A percentile compares a stretch with the other conserved stretches of the same genome.
Evolutionary conservation across 1,139 yeast species (phyloP).

Genomic region (Geotrichum australiense): DNA sequence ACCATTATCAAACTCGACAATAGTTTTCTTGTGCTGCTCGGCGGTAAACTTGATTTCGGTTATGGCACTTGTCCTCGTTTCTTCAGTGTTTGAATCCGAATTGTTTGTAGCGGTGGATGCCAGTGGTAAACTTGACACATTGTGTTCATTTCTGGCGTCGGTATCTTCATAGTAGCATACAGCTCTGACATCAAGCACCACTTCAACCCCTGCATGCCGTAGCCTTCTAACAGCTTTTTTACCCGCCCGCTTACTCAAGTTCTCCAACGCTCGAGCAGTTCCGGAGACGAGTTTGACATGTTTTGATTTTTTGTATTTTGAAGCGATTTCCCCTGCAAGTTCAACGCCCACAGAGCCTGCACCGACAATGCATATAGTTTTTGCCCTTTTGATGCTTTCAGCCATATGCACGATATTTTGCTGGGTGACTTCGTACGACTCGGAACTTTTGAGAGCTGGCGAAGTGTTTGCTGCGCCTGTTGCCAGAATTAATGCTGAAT

Average conservation of each 20-base stretch:
- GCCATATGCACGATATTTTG: slow-evolving; percentile 1
- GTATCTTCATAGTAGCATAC: slow-evolving; percentile 2
- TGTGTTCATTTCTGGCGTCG: not conserved
- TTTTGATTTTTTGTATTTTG: slow-evolving; percentile 20
- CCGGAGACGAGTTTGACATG: slow-evolving; percentile 15
- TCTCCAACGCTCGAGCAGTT: slow-evolving; percentile 7
- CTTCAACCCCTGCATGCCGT: slow-evolving; percentile 10
- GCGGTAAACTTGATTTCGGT: no score
- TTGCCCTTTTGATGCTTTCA: slow-evolving; percentile 13
- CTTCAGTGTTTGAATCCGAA: not conserved
- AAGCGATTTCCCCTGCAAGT: slow-evolving; percentile 25
- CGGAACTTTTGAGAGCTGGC: slow-evolving; percentile 14
- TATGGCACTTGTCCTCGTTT: not conserved
- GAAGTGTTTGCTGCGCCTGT: slow-evolving; percentile 17
- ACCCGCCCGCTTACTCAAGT: slow-evolving; percentile 5
- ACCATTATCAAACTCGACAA: slow-evolving; percentile 15
- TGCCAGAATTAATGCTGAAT: slow-evolving; percentile 9
- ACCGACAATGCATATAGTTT: slow-evolving; percentile 23
- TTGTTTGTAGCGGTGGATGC: not conserved
- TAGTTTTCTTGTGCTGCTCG: no score
- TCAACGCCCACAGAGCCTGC: slow-evolving; percentile 28
- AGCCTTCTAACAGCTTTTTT: slow-evolving; percentile 8
- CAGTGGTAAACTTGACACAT: no score
- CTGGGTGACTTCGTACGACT: slow-evolving; percentile 6
- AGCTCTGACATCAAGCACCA: slow-evolving; percentile 8